phyloP scores from a whole-genome alignment of 495 filamentous ascomycete species.

The Hyaloscypha hepaticicola region DNA sequence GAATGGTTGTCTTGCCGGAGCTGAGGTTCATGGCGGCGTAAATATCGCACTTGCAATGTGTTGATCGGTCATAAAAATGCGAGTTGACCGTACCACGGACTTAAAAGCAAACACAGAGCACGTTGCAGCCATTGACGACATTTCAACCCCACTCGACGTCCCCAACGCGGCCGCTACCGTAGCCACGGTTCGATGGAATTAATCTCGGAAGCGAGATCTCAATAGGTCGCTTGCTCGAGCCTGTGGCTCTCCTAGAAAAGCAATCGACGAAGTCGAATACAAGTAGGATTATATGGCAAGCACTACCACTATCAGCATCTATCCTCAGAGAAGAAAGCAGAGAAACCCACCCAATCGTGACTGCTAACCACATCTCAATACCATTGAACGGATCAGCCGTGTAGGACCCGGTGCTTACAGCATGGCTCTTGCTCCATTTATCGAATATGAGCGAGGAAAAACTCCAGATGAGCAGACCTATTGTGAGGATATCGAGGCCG shows the following conservation, averaged over 20 bases:
- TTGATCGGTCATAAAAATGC: neutral
- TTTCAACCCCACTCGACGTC: constrained; percentile 4
- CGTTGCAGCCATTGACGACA: neutral
- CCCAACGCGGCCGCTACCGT: neutral
- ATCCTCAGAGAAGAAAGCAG: neutral
- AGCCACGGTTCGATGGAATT: neutral
- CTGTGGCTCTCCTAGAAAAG: neutral
- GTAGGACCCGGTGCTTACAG: neutral
- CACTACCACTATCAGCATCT: neutral
- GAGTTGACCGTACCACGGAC: neutral
- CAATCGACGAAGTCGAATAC: constrained; percentile 13
- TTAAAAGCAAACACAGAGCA: neutral
- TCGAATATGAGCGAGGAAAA: constrained; percentile 12
- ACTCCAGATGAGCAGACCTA: constrained; percentile 10
- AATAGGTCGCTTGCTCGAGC: neutral
- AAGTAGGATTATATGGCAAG: constrained; percentile 2
- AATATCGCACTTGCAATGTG: neutral
- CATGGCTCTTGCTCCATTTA: neutral
- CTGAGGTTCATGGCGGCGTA: neutral
- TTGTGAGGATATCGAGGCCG: constrained; percentile 1
- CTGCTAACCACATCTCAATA: constrained; percentile 10
- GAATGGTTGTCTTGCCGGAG: neutral
- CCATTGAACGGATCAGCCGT: neutral
- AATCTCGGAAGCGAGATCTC: neutral
- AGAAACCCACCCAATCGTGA: neutral